These are phyloP conservation scores for Geotrichum aggregatum DNA, from an alignment of 1,139 yeast species.

Conservation along the genomic window DNA sequence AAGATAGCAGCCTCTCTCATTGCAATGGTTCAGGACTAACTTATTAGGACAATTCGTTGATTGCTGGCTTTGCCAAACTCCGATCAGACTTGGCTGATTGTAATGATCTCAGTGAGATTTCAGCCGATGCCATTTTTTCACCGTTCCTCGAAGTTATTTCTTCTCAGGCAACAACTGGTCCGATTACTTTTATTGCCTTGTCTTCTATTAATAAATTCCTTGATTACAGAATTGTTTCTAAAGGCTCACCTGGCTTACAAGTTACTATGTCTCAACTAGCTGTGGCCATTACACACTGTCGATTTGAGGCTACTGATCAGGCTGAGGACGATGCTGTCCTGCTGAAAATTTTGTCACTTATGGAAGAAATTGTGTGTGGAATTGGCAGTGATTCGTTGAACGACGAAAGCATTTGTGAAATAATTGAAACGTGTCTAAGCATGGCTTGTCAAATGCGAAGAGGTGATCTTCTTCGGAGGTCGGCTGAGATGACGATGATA, in stretches of 20 bases:
- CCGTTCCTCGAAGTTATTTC: conserved; percentile 83
- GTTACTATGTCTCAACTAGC: conserved; percentile 55
- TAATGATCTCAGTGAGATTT: conserved; percentile 52
- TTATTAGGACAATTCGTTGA: conserved; percentile 53
- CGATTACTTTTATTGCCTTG: conserved; percentile 76
- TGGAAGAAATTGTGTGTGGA: conserved; percentile 63
- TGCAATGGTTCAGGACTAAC: background rate
- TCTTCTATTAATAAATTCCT: conserved; percentile 69
- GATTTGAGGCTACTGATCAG: conserved; percentile 94
- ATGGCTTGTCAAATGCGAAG: conserved; percentile 90
- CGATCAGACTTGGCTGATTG: conserved; percentile 64
- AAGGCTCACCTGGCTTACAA: conserved; percentile 46
- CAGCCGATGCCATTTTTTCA: conserved; percentile 67
- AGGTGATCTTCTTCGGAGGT: conserved; percentile 80
- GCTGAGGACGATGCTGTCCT: conserved; percentile 88
- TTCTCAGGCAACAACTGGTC: conserved; percentile 79
- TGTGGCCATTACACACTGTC: conserved; percentile 83
- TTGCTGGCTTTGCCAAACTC: conserved; percentile 78
- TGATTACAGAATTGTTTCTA: conserved; percentile 53
- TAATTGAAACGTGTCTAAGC: conserved; percentile 83
- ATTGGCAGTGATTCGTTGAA: conserved; percentile 60
- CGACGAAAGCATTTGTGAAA: conserved; percentile 81
- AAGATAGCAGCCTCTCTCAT: background rate
- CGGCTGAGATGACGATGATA: conserved; percentile 83
- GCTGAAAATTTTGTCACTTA: conserved; percentile 69